phyloP scores from a whole-genome alignment of 1,139 yeast species.

The Debaryomyces psychrophilus region DNA sequence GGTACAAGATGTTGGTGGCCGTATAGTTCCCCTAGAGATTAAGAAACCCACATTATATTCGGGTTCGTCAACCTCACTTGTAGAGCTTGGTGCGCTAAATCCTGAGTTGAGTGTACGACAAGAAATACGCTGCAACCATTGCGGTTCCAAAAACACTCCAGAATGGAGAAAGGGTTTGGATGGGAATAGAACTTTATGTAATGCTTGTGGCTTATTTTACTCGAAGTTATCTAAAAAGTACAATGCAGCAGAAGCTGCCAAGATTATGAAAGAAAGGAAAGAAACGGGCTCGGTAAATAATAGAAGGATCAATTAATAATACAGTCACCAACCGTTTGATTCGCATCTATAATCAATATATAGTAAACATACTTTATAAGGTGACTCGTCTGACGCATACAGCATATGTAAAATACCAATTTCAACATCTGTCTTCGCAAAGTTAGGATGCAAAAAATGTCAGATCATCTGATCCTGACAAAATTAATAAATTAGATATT shows the following conservation, averaged over 20 bases:
- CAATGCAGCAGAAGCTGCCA: conserved; percentile 30
- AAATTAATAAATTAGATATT: no score
- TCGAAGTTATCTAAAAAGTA: conserved; percentile 35
- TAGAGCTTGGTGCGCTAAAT: conserved; percentile 22
- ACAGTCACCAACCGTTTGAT: not conserved
- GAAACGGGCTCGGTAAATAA: conserved; percentile 24
- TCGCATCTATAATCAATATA: not conserved
- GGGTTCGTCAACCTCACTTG: conserved; percentile 5
- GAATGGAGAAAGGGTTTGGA: conserved; percentile 53
- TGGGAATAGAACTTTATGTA: conserved; percentile 47
- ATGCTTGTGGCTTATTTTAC: conserved; percentile 50
- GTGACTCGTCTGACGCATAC: not conserved
- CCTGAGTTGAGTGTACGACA: conserved; percentile 22
- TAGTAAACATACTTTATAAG: not conserved
- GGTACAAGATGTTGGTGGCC: conserved; percentile 14
- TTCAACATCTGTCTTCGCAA: no score
- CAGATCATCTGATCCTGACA: no score
- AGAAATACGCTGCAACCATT: conserved; percentile 29
- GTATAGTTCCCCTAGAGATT: conserved; percentile 18
- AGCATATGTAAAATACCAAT: not conserved
- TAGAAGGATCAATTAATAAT: conserved; percentile 19
- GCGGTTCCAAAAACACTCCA: conserved; percentile 40
- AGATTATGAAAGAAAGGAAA: conserved; percentile 31
- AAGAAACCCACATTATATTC: conserved; percentile 9
- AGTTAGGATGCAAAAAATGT: no score